Evolutionary conservation across 2,329 filamentous ascomycete genomes (phyloP).

Genomic region (Cordyceps militaris): DNA sequence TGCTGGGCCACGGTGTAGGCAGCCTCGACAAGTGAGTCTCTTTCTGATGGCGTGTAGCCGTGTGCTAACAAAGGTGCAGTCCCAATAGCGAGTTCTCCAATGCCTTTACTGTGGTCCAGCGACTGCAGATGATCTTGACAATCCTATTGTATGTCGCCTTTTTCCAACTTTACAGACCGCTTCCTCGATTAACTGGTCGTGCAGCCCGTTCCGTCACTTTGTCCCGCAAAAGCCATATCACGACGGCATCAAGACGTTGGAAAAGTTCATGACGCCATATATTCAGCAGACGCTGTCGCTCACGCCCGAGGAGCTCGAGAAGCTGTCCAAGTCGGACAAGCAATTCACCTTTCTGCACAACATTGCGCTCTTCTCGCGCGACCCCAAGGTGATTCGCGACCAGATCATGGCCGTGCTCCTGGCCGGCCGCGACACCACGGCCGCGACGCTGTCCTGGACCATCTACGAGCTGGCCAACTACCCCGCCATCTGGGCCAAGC

Average conservation of each 20-base stretch:
- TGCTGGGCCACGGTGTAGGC: conserved; percentile 54
- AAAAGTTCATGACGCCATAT: conserved; percentile 62
- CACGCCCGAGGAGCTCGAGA: conserved; percentile 57
- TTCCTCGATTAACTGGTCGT: neutral
- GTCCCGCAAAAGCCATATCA: conserved; percentile 55
- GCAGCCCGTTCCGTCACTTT: conserved; percentile 50
- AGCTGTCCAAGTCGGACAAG: conserved; percentile 58
- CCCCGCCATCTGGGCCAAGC: conserved; percentile 57
- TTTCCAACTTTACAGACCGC: neutral
- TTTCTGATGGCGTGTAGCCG: neutral
- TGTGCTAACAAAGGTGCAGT: conserved; percentile 25
- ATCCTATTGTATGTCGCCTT: conserved; percentile 30
- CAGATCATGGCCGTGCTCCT: conserved; percentile 69
- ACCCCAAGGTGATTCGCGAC: conserved; percentile 60
- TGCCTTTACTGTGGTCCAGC: conserved; percentile 64
- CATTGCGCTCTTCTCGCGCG: conserved; percentile 61
- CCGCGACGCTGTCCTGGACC: conserved; percentile 70
- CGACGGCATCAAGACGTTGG: conserved; percentile 55
- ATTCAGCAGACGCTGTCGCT: conserved; percentile 60
- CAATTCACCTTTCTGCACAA: conserved; percentile 73
- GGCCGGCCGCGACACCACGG: conserved; percentile 83
- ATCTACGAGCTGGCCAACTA: conserved; percentile 74
- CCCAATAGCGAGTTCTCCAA: conserved; percentile 55
- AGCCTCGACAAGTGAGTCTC: conserved; percentile 33
- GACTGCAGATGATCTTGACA: conserved; percentile 57